These are phyloP conservation scores for Chamaecyparis obtusa DNA, from an alignment of 75 land plant species.

Conservation along the genomic window DNA sequence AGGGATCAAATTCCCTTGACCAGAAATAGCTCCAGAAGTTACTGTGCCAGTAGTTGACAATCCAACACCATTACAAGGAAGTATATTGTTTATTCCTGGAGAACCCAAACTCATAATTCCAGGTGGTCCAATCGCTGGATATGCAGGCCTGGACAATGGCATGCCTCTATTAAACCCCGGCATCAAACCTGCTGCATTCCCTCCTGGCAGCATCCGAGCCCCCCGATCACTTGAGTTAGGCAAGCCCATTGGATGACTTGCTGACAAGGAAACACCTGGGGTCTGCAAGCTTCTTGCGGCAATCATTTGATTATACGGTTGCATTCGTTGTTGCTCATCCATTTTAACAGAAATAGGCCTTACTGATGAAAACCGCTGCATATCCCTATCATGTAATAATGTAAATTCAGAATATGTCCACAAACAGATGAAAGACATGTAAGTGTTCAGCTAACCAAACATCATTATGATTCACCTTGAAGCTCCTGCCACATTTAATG, in stretches of 20 bases:
- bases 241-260: constrained; percentile 31
- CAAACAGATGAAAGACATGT: background rate
- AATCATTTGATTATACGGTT: constrained; percentile 61
- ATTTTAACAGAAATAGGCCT: constrained; percentile 31
- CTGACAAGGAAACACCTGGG: constrained; percentile 36
- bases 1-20: constrained; percentile 49
- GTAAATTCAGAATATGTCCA: background rate
- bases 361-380: constrained; percentile 46
- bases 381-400: constrained; percentile 51
- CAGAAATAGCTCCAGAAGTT: constrained; percentile 37
- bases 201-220: constrained; percentile 54
- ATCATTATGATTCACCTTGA: constrained; percentile 28
- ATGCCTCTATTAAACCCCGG: constrained; percentile 54
- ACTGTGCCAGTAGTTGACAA: constrained; percentile 32
- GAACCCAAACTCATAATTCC: constrained; percentile 42
- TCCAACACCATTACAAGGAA: constrained; percentile 42
- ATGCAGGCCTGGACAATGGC: constrained; percentile 70
- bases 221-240: constrained; percentile 48
- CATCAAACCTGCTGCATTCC: constrained; percentile 64
- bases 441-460: background rate
- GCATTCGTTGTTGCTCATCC: constrained; percentile 61
- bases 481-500: constrained; percentile 31
- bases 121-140: constrained; percentile 55
- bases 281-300: constrained; percentile 54
- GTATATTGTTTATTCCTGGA: constrained; percentile 37